These are phyloP conservation scores for Albugo candida DNA, from an alignment of 352 stramenopile genomes.

Conservation along the genomic window DNA sequence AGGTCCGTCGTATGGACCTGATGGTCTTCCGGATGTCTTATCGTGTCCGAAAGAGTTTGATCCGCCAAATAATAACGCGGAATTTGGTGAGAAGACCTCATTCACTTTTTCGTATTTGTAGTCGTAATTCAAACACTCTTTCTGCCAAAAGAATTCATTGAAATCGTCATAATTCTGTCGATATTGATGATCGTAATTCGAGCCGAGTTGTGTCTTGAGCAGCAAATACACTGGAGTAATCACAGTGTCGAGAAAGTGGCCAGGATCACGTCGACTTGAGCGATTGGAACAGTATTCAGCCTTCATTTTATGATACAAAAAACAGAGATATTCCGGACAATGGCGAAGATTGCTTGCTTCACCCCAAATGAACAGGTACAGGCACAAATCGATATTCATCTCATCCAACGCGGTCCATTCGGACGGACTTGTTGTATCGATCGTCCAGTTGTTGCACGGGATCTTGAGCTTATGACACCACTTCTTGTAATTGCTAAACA, in stretches of 20 bases:
- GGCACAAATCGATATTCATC: slow-evolving; percentile 64
- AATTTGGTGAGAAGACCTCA: slow-evolving; percentile 40
- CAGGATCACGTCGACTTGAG: slow-evolving; percentile 70
- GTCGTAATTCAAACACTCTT: slow-evolving; percentile 87
- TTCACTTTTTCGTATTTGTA: slow-evolving; percentile 81
- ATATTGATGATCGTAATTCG: slow-evolving; percentile 83
- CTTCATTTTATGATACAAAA: slow-evolving; percentile 94
- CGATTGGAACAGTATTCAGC: slow-evolving; percentile 59
- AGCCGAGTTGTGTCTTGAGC: slow-evolving; percentile 73
- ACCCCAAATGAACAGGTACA: slow-evolving; percentile 99
- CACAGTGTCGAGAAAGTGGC: slow-evolving; percentile 95
- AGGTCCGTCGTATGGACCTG: slow-evolving; percentile 29
- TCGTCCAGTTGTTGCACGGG: slow-evolving; percentile 41
- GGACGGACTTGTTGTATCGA: slow-evolving; percentile 11
- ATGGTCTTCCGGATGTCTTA: slow-evolving; percentile 5
- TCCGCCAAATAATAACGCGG: too few relatives aligned
- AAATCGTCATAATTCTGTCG: slow-evolving; percentile 98
- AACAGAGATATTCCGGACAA: slow-evolving; percentile 96
- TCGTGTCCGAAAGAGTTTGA: too few relatives aligned
- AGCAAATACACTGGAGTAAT: slow-evolving; percentile 90
- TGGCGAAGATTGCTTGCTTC: slow-evolving; percentile 95
- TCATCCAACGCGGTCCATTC: slow-evolving; percentile 52
- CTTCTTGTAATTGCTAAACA: slow-evolving; percentile 80
- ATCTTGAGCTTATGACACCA: slow-evolving; percentile 78
- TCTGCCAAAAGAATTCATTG: slow-evolving; percentile 99